Evolutionary conservation across 805 yeast species (phyloP), one percentile per base, ranked within the genome.

Genomic region (Wickerhamomyces hampshirensis): DNA sequence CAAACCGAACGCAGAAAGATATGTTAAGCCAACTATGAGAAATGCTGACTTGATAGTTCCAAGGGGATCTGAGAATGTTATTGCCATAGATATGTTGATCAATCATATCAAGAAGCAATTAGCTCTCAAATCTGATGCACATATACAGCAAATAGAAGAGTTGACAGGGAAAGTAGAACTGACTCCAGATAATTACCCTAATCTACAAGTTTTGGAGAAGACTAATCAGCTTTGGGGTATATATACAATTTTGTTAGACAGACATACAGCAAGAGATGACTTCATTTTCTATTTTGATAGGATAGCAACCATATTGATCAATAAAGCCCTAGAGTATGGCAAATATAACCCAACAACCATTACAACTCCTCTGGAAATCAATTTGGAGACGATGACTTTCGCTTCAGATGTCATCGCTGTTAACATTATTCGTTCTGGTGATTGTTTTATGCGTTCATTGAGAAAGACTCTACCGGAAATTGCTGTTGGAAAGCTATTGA

Each of bases 1-100:
- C 18, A 93, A 91, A 58, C 98, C 98, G 6, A 86, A 87, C 56
- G 88, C 94, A 7, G 88, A 80, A 17, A 62, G 77, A 28, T 75
- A 71, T 48, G 81, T 91, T 12, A 73, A 69, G 35, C 93, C 94
- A 1, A 83, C 94, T 0, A 73, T 83, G 79, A 66, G 72, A 31
- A 68, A 69, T 38, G 96, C 98, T 0, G 95, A 93, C 57, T 71
- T 91, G 40, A 78, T 93, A 12, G 75, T 93, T n/a, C 98, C 98
- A 2, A 69, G 94, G 23, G 95, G 96, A 13, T 72, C 84, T 6
- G 96, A 88, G 56, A 91, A 87, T 58, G 56, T 58, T 1, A 77
- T 82, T 10, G 98, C 96, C 10, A 80, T 91, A 24, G 75, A 80
- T 38, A 70, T 89, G 69, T 69, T 91, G 57, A 80, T 86, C 41